Evolutionary conservation across 257 asterid genomes (phyloP).

Genomic region (Verbascum thapsus): DNA sequence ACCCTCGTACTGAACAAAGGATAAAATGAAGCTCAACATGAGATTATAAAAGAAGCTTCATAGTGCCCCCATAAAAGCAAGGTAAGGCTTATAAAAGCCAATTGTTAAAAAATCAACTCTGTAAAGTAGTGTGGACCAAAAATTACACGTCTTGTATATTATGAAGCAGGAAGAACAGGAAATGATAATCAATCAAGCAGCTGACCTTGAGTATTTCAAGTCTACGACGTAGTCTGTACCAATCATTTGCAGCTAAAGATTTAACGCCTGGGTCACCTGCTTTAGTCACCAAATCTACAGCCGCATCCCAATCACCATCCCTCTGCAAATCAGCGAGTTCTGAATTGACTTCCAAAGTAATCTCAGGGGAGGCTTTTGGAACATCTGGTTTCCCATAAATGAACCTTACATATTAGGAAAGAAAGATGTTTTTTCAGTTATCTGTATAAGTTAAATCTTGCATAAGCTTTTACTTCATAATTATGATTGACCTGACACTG

Average conservation of each 20-base stretch:
- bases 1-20: neutral
- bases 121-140: conserved; percentile 6
- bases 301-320: conserved; percentile 81
- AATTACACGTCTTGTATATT: conserved; percentile 4
- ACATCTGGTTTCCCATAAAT: conserved; percentile 95
- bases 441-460: conserved; percentile 1
- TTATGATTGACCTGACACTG: neutral
- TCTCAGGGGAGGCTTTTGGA: conserved; percentile 79
- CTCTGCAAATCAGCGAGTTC: conserved; percentile 72
- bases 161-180: conserved; percentile 3
- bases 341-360: conserved; percentile 59
- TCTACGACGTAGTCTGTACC: conserved; percentile 94
- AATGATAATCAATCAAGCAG: conserved; percentile 2
- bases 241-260: conserved; percentile 77
- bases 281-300: conserved; percentile 60
- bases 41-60: conserved; percentile 10
- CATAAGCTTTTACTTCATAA: conserved; percentile 8
- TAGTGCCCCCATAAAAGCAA: conserved; percentile 1
- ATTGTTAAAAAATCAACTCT: neutral
- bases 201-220: conserved; percentile 88
- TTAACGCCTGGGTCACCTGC: conserved; percentile 85
- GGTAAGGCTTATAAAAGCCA: neutral
- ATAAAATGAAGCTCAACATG: conserved; percentile 1
- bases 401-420: conserved; percentile 58
- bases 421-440: conserved; percentile 24